phyloP scores from a whole-genome alignment of 2,329 filamentous ascomycete genomes.

The Fonsecaea nubica region DNA sequence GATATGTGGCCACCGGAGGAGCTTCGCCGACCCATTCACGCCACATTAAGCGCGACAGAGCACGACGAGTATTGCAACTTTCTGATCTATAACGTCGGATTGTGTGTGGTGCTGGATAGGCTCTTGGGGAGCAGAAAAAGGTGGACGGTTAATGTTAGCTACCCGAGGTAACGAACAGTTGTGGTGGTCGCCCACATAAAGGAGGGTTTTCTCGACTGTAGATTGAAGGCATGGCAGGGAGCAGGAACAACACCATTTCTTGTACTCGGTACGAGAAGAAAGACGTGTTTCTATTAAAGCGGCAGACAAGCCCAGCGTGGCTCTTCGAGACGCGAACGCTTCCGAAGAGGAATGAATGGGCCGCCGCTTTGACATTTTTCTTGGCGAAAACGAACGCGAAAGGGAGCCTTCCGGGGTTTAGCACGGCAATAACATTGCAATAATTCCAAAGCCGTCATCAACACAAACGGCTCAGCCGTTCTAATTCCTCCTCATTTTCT shows the following conservation, averaged over 20 bases:
- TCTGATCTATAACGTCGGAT: no score
- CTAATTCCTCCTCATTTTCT: background rate
- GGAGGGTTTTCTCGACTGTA: background rate
- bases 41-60: no score
- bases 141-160: background rate
- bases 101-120: background rate
- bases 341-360: background rate
- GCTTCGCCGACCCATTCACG: no score
- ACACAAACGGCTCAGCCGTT: background rate
- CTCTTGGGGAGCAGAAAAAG: background rate
- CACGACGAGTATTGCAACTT: no score
- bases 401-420: slow-evolving; percentile 1
- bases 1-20: no score
- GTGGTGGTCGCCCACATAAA: background rate
- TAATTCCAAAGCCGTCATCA: slow-evolving; percentile 2
- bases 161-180: no score
- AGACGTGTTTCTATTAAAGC: no score
- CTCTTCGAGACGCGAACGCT: background rate
- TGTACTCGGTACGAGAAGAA: background rate
- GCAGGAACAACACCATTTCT: background rate
- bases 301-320: no score
- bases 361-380: background rate
- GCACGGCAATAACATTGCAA: slow-evolving; percentile 10
- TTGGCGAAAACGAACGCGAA: background rate
- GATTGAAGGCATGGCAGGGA: background rate